Base-by-base conservation (phyloP, 805 yeast genomes). In the Wickerhamiella parazyma region DNA sequence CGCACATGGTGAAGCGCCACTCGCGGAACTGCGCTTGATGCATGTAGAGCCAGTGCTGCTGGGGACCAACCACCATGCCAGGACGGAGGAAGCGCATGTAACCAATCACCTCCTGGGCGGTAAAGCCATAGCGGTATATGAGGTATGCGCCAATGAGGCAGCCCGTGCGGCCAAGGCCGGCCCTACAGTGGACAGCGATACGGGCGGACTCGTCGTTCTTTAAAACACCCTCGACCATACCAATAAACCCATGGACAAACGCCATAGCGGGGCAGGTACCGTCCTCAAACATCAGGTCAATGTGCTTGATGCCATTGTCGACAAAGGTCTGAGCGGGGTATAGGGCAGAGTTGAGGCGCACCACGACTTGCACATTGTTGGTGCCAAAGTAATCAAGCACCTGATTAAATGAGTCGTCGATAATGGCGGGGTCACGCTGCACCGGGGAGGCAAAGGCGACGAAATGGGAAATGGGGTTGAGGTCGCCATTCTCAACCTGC, bases 31-130 rank as follows among this genome's bases (percentile, higher is more conserved):
- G 95, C 61, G 85, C 79, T 62, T 91, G 98, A 60, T 91, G 95
- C 50, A 91, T 71, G 58, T 91, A 91, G 47, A 91, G 70, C 98
- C 98, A 91, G 65, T 91, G 98, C 60, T 91, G 98, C 62, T 91
- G 98, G 2, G 98, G 98, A 0, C 98, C 98, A 24, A 91, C 98
- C n/a, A 91, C 96, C 98, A 91, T 91, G 34, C 98, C 98, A 0
- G 98, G 98, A 52, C 98, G 75, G 49, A 91, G 71, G 74, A 91
- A 82, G 60, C 98, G 73, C 89, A 91, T 82, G 58, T 86, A 91
- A 1, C 89, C 95, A 54, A 91, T 91, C 62, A 95, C 91, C 62
- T 91, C 98, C 59, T 75, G 81, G 2, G 98, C 98, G 4, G 97
- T 91, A 59, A 91, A 91, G 0, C 96, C 96, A 60, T 89, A 91